Evolutionary conservation across 495 filamentous ascomycete species (phyloP).

Genomic region (Xylaria curta): DNA sequence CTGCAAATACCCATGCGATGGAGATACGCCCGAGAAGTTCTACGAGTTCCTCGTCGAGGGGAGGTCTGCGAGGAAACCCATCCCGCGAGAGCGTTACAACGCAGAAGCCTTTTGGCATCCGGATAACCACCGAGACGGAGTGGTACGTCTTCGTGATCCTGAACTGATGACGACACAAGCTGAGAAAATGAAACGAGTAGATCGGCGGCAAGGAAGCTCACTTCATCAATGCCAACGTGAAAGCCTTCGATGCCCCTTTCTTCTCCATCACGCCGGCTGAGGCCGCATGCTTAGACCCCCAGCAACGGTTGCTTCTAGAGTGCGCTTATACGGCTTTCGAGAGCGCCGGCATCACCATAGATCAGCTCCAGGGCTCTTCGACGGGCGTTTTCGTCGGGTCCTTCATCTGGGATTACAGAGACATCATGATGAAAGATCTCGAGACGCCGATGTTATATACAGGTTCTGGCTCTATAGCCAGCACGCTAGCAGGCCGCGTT

Average conservation of each 20-base stretch:
- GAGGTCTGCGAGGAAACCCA: conserved; percentile 41
- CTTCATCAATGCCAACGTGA: neutral
- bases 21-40: conserved; percentile 48
- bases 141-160: conserved; percentile 1
- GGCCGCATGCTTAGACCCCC: neutral
- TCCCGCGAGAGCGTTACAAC: conserved; percentile 28
- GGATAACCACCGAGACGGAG: conserved; percentile 3
- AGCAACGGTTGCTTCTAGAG: neutral
- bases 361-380: neutral
- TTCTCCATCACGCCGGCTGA: neutral
- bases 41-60: conserved; percentile 53
- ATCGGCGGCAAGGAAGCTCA: conserved; percentile 2
- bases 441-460: neutral
- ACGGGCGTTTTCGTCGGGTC: neutral
- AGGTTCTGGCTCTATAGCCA: neutral
- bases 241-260: neutral
- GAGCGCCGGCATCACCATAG: neutral
- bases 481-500: neutral
- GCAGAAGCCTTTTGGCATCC: conserved; percentile 30
- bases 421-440: neutral
- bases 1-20: conserved; percentile 48
- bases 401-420: neutral
- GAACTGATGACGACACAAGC: neutral
- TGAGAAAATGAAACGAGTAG: neutral
- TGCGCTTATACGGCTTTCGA: neutral